Evolutionary conservation across 164 flowering plant genomes (phyloP).

Genomic region (Cinnamomum micranthum): DNA sequence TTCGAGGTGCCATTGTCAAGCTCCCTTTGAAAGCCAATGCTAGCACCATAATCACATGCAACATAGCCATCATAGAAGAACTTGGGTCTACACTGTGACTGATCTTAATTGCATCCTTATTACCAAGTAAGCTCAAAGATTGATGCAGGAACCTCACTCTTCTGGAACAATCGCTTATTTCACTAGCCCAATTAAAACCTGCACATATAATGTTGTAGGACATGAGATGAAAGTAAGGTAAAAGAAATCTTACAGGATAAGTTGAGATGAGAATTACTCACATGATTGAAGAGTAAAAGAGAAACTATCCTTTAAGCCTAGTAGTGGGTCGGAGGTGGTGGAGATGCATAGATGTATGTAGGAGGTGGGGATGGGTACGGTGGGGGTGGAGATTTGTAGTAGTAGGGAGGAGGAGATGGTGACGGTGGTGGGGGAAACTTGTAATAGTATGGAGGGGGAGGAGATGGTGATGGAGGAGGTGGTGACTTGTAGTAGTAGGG

Average conservation of each 20-base stretch:
- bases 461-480: slow-evolving; percentile 23
- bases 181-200: slow-evolving; percentile 17
- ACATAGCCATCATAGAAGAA: slow-evolving; percentile 10
- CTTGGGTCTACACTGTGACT: slow-evolving; percentile 4
- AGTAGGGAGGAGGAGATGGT: too few relatives aligned
- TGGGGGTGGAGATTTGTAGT: too few relatives aligned
- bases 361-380: slow-evolving; percentile 8
- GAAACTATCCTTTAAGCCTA: slow-evolving; percentile 4
- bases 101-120: slow-evolving; percentile 13
- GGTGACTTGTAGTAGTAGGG: slow-evolving; percentile 26
- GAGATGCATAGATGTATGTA: slow-evolving; percentile 25
- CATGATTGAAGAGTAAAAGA: slow-evolving; percentile 8
- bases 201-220: not conserved
- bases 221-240: not conserved
- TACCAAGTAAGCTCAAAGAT: not conserved
- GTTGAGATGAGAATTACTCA: slow-evolving; percentile 8
- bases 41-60: slow-evolving; percentile 11
- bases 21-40: not conserved
- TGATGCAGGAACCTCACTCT: not conserved
- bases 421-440: too few relatives aligned
- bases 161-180: slow-evolving; percentile 16
- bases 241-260: not conserved
- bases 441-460: slow-evolving; percentile 22
- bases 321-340: slow-evolving; percentile 28
- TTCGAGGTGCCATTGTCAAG: not conserved